phyloP scores from a whole-genome alignment of 176 grass and related monocot genomes.

The Oryza longistaminata region DNA sequence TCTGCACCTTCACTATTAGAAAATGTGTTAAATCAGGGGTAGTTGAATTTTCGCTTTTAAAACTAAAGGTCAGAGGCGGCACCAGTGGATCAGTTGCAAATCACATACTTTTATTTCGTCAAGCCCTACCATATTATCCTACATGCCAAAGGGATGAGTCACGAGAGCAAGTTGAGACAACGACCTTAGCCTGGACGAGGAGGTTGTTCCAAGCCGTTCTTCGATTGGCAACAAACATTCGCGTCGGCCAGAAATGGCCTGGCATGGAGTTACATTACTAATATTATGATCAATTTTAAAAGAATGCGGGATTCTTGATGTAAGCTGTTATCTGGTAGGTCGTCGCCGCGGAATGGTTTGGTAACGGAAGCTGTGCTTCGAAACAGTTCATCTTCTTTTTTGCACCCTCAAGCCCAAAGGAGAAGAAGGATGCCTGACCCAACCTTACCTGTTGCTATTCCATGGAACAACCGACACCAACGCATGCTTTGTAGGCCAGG shows the following conservation, averaged over 20 bases:
- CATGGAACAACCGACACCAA: background rate
- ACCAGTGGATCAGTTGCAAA: conserved; percentile 28
- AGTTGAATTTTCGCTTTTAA: conserved; percentile 36
- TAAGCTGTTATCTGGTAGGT: conserved; percentile 37
- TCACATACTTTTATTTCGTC: conserved; percentile 37
- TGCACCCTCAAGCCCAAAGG: conserved; percentile 34
- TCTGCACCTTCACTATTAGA: conserved; percentile 16
- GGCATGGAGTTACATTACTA: conserved; percentile 5
- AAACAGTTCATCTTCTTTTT: conserved; percentile 35
- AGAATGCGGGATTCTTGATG: conserved; percentile 12
- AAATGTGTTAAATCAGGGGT: conserved; percentile 46
- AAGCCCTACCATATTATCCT: conserved; percentile 40
- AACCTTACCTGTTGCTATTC: conserved; percentile 43
- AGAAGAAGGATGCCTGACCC: conserved; percentile 68
- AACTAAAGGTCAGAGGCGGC: conserved; percentile 43
- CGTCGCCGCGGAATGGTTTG: conserved; percentile 29
- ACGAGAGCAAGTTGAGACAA: conserved; percentile 35
- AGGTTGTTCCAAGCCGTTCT: background rate
- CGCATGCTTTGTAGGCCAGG: background rate
- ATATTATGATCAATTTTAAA: background rate
- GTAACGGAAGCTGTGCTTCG: conserved; percentile 23
- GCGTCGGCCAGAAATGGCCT: conserved; percentile 14
- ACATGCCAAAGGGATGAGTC: conserved; percentile 47
- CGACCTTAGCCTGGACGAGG: conserved; percentile 22
- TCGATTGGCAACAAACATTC: conserved; percentile 41